Evolutionary conservation across 1,139 yeast species (phyloP), one percentile per base, ranked within the genome.

Genomic region (Zygosaccharomyces pseudobailii): DNA sequence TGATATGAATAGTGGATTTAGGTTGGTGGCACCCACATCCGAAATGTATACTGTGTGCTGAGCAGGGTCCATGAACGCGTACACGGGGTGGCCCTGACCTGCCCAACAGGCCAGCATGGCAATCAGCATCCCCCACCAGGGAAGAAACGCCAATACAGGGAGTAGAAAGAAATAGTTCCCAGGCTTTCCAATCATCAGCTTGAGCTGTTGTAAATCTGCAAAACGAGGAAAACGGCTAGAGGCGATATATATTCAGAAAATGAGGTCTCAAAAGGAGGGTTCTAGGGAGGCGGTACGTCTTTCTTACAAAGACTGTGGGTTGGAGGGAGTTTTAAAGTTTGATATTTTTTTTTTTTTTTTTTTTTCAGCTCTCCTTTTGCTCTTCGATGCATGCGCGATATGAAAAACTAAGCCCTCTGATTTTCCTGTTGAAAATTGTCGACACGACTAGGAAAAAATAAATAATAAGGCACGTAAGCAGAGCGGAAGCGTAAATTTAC

Each of bases 1-100:
- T n/a, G 86, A 71, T 39, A 89, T 87, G 67, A 89, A 89, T 20
- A 88, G 68, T 1, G 96, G 95, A 62, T 87, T 87, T 45, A 87
- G 71, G 58, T 82, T 82, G 1, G 95, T 85, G 10, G 96, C 96
- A 5, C 90, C 96, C 46, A 88, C 76, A 61, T 88, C 88, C 8
- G 95, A 85, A 43, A 90, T 79, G 67, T 84, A 89, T 5, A 85
- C 82, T 36, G 89, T 85, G 46, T 68, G 66, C 52, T 77, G 80
- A 9, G 66, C 51, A 2, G 67, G 63, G 22, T 69, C 65, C 74
- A 83, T 77, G 63, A 81, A 84, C 44, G 71, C 58, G 61, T 87
- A 85, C 8, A 76, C 71, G 0, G 95, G 95, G 47, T 76, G 76
- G 4, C 96, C 97, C 65, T 87, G 89, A 5, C 73, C 77, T 3